Base-by-base conservation (phyloP, 495 filamentous ascomycete species). In the Daldinia childiae region DNA sequence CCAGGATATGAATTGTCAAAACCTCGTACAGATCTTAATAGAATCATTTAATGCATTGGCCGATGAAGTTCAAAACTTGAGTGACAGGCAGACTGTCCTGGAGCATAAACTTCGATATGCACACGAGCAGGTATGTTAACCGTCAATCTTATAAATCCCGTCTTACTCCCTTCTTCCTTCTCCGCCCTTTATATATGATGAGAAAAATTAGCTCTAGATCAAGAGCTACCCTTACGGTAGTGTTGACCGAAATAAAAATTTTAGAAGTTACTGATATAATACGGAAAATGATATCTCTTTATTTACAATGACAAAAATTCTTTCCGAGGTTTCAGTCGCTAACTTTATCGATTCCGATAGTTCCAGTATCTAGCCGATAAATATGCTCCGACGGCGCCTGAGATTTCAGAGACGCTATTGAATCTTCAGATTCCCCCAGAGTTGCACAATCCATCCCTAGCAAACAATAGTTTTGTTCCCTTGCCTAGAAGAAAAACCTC, bases 141-240 rank as follows among this genome's bases (percentile, higher is more conserved):
- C 26, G 2, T n/a, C 14, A 24, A 59, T 34, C 36, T 29, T 59
- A 27, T 29, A 15, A 26, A 12, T 34, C 52, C 54, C 51, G 27
- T 36, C 54, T 29, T n/a, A 58, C 14, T 55, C 43, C 58, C 32
- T 57, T 48, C 65, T 34, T 55, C 66, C 21, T 72, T 56, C 50
- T 48, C 45, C 56, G 61, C 56, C 79, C 68, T 62, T 70, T 27
- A 62, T 52, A 76, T 72, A 87, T 89, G 90, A 90, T 88, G 85
- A 87, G 71, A 81, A 71, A 79, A 66, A 72, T 89, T 90, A 91
- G 88, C 88, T 90, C 88, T 90, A 91, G 88, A 91, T 87, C 89
- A 87, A 82, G 79, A 90, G 87, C 82, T 85, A 81, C 80, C 66
- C 77, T 74, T 66, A 73, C 77, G 77, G 81, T 81, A 77, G 79